Evolutionary conservation across 1,284 basidiomycete species (phyloP), one percentile per base, ranked within the genome.

Genomic region (Melanopsichium pennsylvanicum): DNA sequence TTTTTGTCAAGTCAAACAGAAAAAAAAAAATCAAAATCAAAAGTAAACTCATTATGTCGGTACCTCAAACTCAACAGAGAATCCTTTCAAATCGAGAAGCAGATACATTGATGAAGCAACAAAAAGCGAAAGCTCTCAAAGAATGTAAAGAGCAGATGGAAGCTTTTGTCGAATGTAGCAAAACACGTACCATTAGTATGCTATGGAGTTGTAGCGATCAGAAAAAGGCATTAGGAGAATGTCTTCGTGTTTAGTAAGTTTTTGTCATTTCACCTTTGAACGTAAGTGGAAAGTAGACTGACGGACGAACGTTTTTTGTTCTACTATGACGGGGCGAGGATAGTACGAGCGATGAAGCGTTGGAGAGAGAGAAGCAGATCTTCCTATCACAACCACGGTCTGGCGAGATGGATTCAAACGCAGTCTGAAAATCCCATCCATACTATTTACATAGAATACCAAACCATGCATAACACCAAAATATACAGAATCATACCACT

Each of bases 21-120:
- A n/a, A n/a, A n/a, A n/a, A n/a, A n/a, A n/a, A n/a, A n/a, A n/a
- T n/a, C n/a, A n/a, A n/a, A n/a, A n/a, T n/a, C n/a, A n/a, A n/a
- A n/a, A n/a, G n/a, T n/a, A n/a, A n/a, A n/a, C n/a, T 1, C n/a
- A 1, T 12, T 23, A 58, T 58, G 55, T 58, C 55, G 9, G 8
- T 46, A 4, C 31, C 45, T 9, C 29, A 33, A 9, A 27, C 16
- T 16, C 40, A 45, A 21, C 59, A 55, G 21, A 37, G 56, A 1
- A 68, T 68, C 36, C 52, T 68, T 12, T 68, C 64, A 5, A 68
- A 68, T 25, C 37, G 64, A 12, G 64, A 68, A 33, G 58, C 48
- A 9, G 64, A 68, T 6, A 57, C 57, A 13, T 27, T 68, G 26
- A 44, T 57, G 51, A 68, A 68, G 19, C 52, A 60, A 35, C 57